Conservation (phyloP, 1,284 basidiomycete genomes). For the Trichosporon faecale region DNA sequence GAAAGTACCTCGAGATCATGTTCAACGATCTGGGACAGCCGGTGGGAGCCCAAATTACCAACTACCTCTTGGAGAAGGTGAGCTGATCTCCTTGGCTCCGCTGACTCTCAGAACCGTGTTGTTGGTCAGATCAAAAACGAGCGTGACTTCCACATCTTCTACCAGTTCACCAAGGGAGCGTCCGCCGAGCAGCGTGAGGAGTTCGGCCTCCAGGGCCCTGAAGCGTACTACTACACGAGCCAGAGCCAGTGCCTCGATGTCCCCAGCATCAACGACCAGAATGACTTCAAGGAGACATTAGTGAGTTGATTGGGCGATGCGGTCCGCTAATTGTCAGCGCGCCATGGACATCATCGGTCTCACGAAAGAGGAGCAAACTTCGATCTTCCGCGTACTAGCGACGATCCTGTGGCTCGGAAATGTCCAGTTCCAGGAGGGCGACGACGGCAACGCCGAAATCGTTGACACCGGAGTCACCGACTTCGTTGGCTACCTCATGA, state of each 20-base stretch:
- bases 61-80: constrained; percentile 92
- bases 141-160: constrained; percentile 99
- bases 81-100: constrained; percentile 7
- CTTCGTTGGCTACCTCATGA: constrained; percentile 93
- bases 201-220: constrained; percentile 95
- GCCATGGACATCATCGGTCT: constrained; percentile 95
- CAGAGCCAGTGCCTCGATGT: constrained; percentile 90
- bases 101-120: constrained; percentile 65
- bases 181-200: constrained; percentile 86
- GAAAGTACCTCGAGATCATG: constrained; percentile 99
- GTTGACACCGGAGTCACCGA: constrained; percentile 86
- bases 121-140: constrained; percentile 96
- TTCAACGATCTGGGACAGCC: constrained; percentile 91
- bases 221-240: constrained; percentile 91
- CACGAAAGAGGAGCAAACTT: constrained; percentile 74
- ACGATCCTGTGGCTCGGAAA: constrained; percentile 96
- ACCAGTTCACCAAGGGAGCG: constrained; percentile 97
- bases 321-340: constrained; percentile 56
- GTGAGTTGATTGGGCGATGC: constrained; percentile 55
- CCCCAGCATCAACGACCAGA: constrained; percentile 80
- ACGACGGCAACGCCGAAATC: constrained; percentile 82
- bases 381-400: constrained; percentile 92
- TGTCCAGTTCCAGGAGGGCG: constrained; percentile 80
- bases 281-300: constrained; percentile 84
- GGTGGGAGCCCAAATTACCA: constrained; percentile 96